A percentile compares a stretch with the other conserved stretches of the same genome.
Evolutionary conservation across 164 flowering plant genomes (phyloP).

Genomic region (Malania oleifera): DNA sequence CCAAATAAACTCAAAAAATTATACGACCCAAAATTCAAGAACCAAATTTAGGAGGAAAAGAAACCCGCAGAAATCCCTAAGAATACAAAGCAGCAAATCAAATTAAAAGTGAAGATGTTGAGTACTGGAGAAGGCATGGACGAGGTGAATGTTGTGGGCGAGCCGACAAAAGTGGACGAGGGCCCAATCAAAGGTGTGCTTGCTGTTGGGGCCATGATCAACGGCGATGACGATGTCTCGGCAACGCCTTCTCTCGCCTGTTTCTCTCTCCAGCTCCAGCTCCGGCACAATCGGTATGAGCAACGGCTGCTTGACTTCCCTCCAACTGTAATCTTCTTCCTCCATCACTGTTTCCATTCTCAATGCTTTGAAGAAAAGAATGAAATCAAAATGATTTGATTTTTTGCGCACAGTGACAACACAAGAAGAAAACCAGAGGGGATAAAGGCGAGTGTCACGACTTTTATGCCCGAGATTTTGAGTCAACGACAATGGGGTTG

Average conservation of each 20-base stretch:
- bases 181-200: slow-evolving; percentile 92
- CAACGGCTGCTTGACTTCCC: slow-evolving; percentile 61
- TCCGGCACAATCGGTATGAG: slow-evolving; percentile 45
- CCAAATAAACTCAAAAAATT: too few species aligned
- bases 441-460: too few species aligned
- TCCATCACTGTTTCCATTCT: slow-evolving; percentile 58
- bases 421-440: too few species aligned
- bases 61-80: neutral
- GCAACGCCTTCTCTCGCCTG: slow-evolving; percentile 74
- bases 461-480: too few species aligned
- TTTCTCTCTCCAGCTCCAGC: slow-evolving; percentile 75
- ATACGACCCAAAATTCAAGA: neutral
- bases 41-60: neutral
- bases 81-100: neutral
- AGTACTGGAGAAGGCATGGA: slow-evolving; percentile 77
- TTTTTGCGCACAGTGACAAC: too few species aligned
- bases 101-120: too few species aligned
- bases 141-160: slow-evolving; percentile 80
- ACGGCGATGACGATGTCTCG: slow-evolving; percentile 68
- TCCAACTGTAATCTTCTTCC: slow-evolving; percentile 57
- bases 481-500: too few species aligned
- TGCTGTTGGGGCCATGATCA: slow-evolving; percentile 94
- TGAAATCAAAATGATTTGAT: too few species aligned
- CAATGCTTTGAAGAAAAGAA: neutral
- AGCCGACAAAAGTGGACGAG: slow-evolving; percentile 69